A percentile compares a stretch with the other conserved stretches of the same genome.
Evolutionary conservation across 306 rosid species (phyloP).

Genomic region (Urtica urens): DNA sequence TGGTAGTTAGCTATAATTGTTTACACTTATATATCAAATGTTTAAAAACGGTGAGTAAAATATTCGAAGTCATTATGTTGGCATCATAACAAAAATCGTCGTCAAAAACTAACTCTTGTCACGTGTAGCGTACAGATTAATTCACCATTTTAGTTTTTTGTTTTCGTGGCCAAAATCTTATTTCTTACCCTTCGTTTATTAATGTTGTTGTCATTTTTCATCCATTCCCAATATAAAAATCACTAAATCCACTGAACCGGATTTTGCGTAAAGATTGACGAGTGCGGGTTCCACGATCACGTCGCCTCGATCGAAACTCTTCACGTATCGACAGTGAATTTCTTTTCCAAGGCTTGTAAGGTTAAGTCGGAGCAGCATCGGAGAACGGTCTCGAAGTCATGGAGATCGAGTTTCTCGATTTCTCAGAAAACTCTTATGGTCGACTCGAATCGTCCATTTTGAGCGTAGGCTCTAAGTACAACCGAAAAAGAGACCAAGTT

Average conservation of each 20-base stretch:
- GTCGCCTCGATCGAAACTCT: constrained; percentile 68
- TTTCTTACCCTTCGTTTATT: too few species aligned
- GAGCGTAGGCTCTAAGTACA: constrained; percentile 66
- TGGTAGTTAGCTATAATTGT: too few species aligned
- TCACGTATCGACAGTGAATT: constrained; percentile 70
- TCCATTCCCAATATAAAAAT: too few species aligned
- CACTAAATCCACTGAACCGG: constrained; percentile 60
- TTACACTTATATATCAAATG: too few species aligned
- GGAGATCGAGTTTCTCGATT: constrained; percentile 42
- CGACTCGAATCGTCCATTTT: constrained; percentile 43
- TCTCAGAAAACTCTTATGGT: constrained; percentile 56
- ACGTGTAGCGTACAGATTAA: too few species aligned
- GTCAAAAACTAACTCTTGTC: too few species aligned
- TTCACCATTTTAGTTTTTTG: too few species aligned
- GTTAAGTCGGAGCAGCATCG: constrained; percentile 72
- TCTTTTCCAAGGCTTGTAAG: constrained; percentile 72
- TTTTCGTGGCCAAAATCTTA: too few species aligned
- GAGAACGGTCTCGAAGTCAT: constrained; percentile 55
- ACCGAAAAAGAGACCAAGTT: constrained; percentile 71
- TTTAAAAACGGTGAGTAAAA: too few species aligned
- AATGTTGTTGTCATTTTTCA: too few species aligned
- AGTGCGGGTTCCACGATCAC: constrained; percentile 73
- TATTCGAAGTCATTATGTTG: too few species aligned
- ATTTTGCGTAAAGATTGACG: constrained; percentile 75
- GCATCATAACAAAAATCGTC: too few species aligned